These are phyloP conservation scores for Melaleuca quinquenervia DNA, from an alignment of 345 rosid species.

Conservation along the genomic window DNA sequence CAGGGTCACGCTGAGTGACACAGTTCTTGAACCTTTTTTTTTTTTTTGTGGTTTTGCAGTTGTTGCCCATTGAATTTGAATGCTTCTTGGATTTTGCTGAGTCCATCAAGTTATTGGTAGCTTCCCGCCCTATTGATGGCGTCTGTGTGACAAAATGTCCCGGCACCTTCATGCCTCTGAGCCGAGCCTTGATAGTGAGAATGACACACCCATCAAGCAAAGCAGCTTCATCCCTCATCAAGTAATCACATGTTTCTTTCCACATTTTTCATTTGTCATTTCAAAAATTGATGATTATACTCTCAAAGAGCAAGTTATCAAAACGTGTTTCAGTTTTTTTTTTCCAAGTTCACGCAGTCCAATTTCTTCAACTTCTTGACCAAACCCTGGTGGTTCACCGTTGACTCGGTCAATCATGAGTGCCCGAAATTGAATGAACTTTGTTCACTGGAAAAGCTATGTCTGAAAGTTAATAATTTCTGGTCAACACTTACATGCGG, in stretches of 20 bases:
- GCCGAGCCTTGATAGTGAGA: too few species aligned
- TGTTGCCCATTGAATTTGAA: background rate
- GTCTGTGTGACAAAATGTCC: too few species aligned
- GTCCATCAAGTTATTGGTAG: background rate
- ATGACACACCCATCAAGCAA: too few species aligned
- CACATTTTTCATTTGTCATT: background rate
- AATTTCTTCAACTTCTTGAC: background rate
- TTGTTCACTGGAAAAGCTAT: background rate
- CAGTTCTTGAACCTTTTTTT: background rate
- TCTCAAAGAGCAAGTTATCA: background rate
- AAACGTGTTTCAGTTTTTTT: background rate
- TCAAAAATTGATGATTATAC: background rate
- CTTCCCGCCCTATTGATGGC: background rate
- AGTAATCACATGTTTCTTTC: background rate
- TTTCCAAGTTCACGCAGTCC: background rate
- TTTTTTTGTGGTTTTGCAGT: background rate
- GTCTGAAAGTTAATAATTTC: background rate
- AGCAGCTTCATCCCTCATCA: background rate
- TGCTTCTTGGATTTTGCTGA: background rate
- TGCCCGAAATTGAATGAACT: background rate
- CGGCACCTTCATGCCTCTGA: too few species aligned
- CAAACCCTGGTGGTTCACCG: background rate
- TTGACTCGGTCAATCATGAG: background rate
- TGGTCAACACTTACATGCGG: background rate
- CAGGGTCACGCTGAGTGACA: slow-evolving; percentile 45